Evolutionary conservation across 2,329 filamentous ascomycete species (phyloP).

Genomic region (Fusarium anthophilum): DNA sequence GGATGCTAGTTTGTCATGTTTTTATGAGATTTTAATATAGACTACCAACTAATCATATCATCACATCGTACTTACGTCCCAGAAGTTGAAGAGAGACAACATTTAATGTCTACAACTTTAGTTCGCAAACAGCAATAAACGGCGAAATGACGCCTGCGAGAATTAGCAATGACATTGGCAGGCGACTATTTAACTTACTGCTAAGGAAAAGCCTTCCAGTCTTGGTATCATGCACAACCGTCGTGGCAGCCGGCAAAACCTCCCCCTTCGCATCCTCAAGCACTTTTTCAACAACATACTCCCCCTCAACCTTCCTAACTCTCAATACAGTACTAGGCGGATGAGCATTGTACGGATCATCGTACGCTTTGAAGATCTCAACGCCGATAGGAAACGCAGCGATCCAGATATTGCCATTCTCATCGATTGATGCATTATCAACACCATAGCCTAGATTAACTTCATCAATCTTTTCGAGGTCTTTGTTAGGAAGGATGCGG

Average conservation of each 20-base stretch:
- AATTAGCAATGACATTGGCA: background rate
- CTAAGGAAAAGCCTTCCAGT: constrained; percentile 37
- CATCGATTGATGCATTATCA: constrained; percentile 37
- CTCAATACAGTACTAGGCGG: constrained; percentile 19
- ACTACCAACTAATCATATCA: background rate
- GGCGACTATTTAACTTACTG: constrained; percentile 10
- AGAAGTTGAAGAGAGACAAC: background rate
- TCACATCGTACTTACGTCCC: background rate
- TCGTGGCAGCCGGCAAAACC: constrained; percentile 32
- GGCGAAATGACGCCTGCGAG: constrained; percentile 36
- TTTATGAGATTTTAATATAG: background rate
- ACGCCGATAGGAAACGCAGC: constrained; percentile 27
- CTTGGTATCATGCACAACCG: constrained; percentile 37
- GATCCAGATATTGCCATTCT: constrained; percentile 31
- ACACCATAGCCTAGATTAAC: constrained; percentile 16
- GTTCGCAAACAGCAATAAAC: constrained; percentile 36
- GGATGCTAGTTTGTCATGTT: background rate
- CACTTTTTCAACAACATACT: constrained; percentile 33
- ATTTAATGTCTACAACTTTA: constrained; percentile 2
- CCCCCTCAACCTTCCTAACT: background rate
- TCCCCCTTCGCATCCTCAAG: constrained; percentile 35
- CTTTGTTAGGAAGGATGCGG: background rate
- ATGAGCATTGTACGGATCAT: constrained; percentile 19
- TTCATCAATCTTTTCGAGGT: constrained; percentile 18
- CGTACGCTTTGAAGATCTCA: constrained; percentile 15